Base-by-base conservation (phyloP, 208 protist genomes). In the Trypanosoma lewisi region DNA sequence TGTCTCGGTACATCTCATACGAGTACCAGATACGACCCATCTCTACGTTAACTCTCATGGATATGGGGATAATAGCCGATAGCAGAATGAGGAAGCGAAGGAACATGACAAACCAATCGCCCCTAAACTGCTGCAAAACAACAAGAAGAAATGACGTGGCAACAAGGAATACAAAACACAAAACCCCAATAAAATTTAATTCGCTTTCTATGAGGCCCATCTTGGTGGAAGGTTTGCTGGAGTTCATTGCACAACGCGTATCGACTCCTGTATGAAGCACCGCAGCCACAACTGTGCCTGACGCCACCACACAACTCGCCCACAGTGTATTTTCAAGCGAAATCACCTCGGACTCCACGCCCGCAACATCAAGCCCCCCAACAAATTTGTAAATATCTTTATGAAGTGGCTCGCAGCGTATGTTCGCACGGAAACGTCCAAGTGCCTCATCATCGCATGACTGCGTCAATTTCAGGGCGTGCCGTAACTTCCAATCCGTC, bases 41-140 rank as follows among this genome's bases (percentile, higher is more conserved):
- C 78, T 99, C 98, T 3, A 99, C 79, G 67, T 99, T 98, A 12
- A 99, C 97, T 21, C 97, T 86, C 80, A 99, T 93, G 28, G 91
- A 93, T 41, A 98, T 98, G 30, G 98, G 98, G 71, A 99, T 99
- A 60, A 99, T 99, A 11, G 91, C 84, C 17, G 97, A 99, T 58
- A 99, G 97, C 14, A 99, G 85, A 44, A 99, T 84, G 27, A 99
- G 73, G 72, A 98, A 99, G 28, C 91, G 78, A 23, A 89, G 82
- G 25, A 98, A 83, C 62, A 93, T 96, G 30, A 98, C 87, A 28
- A 70, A 75, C 83, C 91, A 97, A 23, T 87, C 65, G 16, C 93
- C 94, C 36, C 79, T 75, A 66, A 95, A 95, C 12, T 72, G 53
- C 58, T 93, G 83, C 37, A 81, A 65, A 31, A 53, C 76, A 8